Conservation (phyloP, 441 rosid genomes). For the Gossypium gossypioides region DNA sequence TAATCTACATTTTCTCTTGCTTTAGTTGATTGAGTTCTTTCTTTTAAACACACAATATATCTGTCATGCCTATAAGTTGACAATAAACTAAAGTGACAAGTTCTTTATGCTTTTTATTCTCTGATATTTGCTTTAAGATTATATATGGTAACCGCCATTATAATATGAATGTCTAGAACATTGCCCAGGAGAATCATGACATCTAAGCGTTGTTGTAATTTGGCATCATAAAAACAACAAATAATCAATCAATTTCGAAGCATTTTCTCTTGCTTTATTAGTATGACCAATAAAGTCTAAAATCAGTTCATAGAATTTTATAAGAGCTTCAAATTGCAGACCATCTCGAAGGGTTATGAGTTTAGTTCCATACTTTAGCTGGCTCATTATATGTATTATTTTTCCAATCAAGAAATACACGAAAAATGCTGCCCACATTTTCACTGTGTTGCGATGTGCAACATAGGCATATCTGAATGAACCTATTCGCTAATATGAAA, state of each 20-base stretch:
- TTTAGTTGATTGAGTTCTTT: not conserved
- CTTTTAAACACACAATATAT: not conserved
- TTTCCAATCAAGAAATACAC: not conserved
- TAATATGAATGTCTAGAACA: not conserved
- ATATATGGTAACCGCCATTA: not conserved
- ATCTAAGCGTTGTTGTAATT: not conserved
- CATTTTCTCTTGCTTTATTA: not conserved
- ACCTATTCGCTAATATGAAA: not conserved
- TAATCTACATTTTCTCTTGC: not conserved
- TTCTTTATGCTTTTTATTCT: not conserved
- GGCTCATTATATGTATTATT: not conserved
- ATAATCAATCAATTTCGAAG: not conserved
- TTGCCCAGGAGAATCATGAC: not conserved
- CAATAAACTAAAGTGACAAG: not conserved
- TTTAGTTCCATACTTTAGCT: not conserved
- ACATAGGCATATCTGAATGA: not conserved
- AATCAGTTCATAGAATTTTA: not conserved
- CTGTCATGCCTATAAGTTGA: constrained; percentile 4
- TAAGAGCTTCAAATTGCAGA: not conserved
- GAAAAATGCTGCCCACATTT: not conserved
- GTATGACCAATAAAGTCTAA: not conserved
- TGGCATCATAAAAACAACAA: not conserved
- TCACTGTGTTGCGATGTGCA: not conserved
- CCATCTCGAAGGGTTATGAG: not conserved
- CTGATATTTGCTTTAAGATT: not conserved